Base-by-base conservation (phyloP, 768 basidiomycete genomes). In the Cantharellus anzutake region DNA sequence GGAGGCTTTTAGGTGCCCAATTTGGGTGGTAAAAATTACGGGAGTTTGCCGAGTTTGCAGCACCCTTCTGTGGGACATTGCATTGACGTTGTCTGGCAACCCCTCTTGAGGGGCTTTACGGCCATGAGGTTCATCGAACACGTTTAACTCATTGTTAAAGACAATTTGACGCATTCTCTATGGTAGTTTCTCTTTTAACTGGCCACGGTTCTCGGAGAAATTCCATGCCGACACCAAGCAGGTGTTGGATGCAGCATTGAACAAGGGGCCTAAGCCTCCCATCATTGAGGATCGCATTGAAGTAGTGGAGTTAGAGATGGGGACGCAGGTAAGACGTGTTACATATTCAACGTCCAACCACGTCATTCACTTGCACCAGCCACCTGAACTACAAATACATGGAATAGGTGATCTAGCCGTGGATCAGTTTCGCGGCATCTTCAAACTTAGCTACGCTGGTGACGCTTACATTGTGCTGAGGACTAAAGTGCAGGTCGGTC, bases 301-400 rank as follows among this genome's bases (percentile, higher is more conserved):
- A 70, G 96, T 99, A 39, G 87, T 96, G 58, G 96, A 98, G 69
- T 74, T 99, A n/a, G 86, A 97, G 72, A 98, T 99, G 96, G 96
- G 96, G 42, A 90, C 87, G 2, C 85, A 94, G 76, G 93, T 91
- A 37, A 41, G 70, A 61, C 37, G 50, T 44, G 51, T 60, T 55
- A 11, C 52, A 55, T 37, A 11, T 55, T 37, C 52, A 7, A 11
- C 7, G 1, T 48, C 44, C 44, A 11, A 48, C 29, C 44, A 48
- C 29, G 11, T 38, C 35, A 41, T 14, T 55, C 34, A 3, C 37
- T 2, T 34, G 7, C 42, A 20, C 2, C 65, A 97, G 91, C 94
- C 96, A 5, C 96, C 96, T 52, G 94, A 97, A 64, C 78, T 99
- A 16, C 92, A 97, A 71, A 86, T 99, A 65, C 83, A 94, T 39